A percentile compares a stretch with the other conserved stretches of the same genome.
Conservation (phyloP, 352 stramenopile species). For the Phytophthora meadii region DNA sequence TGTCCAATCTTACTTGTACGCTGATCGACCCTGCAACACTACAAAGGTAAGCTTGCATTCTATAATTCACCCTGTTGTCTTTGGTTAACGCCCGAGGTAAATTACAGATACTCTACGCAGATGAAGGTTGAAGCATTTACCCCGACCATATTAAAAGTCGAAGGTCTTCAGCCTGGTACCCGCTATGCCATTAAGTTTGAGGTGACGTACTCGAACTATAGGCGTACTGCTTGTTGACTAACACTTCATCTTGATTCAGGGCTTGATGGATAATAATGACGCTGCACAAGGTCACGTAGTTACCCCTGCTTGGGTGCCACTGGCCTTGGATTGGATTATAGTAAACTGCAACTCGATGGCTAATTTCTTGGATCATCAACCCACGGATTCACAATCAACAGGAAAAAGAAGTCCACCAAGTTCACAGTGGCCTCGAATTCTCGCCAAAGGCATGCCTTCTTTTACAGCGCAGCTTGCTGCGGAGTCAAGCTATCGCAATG, state of each 20-base stretch:
- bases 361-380: constrained; percentile 26
- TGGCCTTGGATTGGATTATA: constrained; percentile 64
- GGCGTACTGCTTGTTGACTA: too few species aligned
- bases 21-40: constrained; percentile 40
- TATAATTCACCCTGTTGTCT: background rate
- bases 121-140: constrained; percentile 51
- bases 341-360: constrained; percentile 51
- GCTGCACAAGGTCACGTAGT: constrained; percentile 39
- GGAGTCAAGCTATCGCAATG: constrained; percentile 37
- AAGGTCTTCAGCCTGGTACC: constrained; percentile 56
- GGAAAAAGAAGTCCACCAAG: background rate
- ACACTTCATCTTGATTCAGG: constrained; percentile 24
- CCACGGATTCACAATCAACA: background rate
- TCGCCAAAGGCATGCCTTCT: constrained; percentile 39
- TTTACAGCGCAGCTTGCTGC: constrained; percentile 48
- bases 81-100: background rate
- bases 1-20: constrained; percentile 45
- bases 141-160: constrained; percentile 69
- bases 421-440: constrained; percentile 52
- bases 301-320: constrained; percentile 42
- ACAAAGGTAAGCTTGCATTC: constrained; percentile 35
- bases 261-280: constrained; percentile 39
- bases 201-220: constrained; percentile 26
- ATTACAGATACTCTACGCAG: constrained; percentile 29
- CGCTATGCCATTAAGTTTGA: constrained; percentile 69